Base-by-base conservation (phyloP, 2,329 filamentous ascomycete species). In the Ambrosiella xylebori region DNA sequence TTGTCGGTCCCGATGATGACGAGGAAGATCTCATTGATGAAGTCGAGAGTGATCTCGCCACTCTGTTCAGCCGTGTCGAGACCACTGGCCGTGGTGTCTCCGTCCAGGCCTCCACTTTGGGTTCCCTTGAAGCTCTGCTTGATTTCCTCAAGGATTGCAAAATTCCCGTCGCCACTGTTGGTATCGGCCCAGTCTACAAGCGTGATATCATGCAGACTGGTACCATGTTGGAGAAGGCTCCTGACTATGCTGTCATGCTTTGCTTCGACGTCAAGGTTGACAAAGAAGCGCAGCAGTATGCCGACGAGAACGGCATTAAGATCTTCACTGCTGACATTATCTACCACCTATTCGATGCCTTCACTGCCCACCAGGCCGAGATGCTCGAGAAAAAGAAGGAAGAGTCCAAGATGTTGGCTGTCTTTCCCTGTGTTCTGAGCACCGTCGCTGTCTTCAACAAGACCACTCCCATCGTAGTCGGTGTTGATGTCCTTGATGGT, bases 211-310 rank as follows among this genome's bases (percentile, higher is more conserved):
- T 97, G 80, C 90, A 84, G 82, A 79, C 88, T 75, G 90, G 88
- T 67, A 86, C 88, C 64, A 98, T 98, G 93, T 71, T 97, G 66
- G 93, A 98, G 72, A 97, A 96, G 74, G 80, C 84, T 13, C 88
- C 88, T 64, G 90, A 98, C 68, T 94, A 84, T 65, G 93, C 93
- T n/a, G 88, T 97, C 68, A 98, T 98, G 93, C 82, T 98, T 55
- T 97, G 93, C 71, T 98, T 98, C 78, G 94, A 98, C 70, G 93
- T 98, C 73, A 97, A 96, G 75, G 88, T 98, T 13, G 93, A 98
- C 73, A 97, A 95, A 71, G 93, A 98, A 68, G 93, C 93, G 0
- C 82, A 85, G 63, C 78, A 80, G 8, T 95, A 97, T 65, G 93
- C 93, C 9, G 88, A 96, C 15, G 89, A 97, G 59, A 83, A 95